Percentiles rank a stretch among this genome's conserved stretches.
Evolutionary conservation across 345 rosid genomes (phyloP).

Genomic region (Salix purpurea): DNA sequence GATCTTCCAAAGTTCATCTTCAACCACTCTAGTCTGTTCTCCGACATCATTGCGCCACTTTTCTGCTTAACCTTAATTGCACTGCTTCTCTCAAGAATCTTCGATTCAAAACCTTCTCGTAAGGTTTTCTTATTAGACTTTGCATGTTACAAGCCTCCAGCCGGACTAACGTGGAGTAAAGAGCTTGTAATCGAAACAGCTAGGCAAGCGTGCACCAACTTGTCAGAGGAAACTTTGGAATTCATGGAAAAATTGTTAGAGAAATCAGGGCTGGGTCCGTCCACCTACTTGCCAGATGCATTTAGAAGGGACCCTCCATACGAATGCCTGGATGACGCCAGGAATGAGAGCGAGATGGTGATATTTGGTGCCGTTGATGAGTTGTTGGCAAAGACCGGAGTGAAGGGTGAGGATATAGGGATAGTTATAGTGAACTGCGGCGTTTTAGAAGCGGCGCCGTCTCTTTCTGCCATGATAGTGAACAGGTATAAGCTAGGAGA

Average conservation of each 20-base stretch:
- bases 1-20: background rate
- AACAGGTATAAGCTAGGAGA: conserved; percentile 39
- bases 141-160: background rate
- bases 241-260: background rate
- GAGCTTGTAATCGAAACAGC: background rate
- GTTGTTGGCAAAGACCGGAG: conserved; percentile 30
- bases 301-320: conserved; percentile 8
- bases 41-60: background rate
- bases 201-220: background rate
- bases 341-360: conserved; percentile 34
- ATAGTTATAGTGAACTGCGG: conserved; percentile 38
- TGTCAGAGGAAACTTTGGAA: background rate
- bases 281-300: conserved; percentile 22
- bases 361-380: conserved; percentile 35
- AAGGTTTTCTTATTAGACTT: background rate
- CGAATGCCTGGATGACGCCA: conserved; percentile 27
- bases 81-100: background rate
- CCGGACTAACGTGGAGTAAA: background rate
- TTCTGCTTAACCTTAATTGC: background rate
- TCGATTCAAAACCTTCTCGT: background rate
- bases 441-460: conserved; percentile 37
- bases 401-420: conserved; percentile 38
- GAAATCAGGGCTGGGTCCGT: conserved; percentile 37
- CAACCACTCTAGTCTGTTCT: background rate
- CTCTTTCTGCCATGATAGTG: conserved; percentile 37